Base-by-base conservation (phyloP, 2,329 filamentous ascomycete genomes). In the Harringtonia aguacate region DNA sequence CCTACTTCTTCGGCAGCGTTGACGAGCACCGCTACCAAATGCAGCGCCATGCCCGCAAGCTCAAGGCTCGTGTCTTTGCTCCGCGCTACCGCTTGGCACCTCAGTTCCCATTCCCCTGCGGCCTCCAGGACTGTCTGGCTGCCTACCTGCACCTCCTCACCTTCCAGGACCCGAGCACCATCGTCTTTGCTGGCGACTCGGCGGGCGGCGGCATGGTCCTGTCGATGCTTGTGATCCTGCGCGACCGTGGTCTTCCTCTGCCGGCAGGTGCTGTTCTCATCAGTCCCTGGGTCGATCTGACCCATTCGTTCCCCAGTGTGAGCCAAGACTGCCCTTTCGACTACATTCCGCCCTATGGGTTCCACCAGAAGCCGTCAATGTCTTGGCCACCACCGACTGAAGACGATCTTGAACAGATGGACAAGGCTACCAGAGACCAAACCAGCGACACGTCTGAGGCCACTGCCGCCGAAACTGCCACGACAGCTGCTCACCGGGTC, bases 1-100 rank as follows among this genome's bases (percentile, higher is more conserved):
- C 85, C 18, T 97, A 95, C 64, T 98, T 82, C 64, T 97, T 98
- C 59, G 90, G 92, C 14, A 94, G 87, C 54, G 82, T 95, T 31
- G 89, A 95, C 58, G 89, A 94, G 61, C 92, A 97, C 67, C 81
- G 92, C n/a, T 97, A 97, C 64, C 90, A 97, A 70, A 80, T 98
- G 72, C 92, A 98, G 63, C 76, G 90, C 39, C 89, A 97, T 71
- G 92, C 92, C 24, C 76, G 92, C 43, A 97, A 97, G 65, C 72
- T 98, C 48, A 88, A 92, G 62, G 90, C 88, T 17, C 75, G 88
- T 44, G 84, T 95, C 8, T 79, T 97, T 60, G 88, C 90, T 21
- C 84, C 90, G 6, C 72, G 79, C 48, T 98, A 97, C 61, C 79
- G 92, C 34, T 72, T 98, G 27, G 78, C 92, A 7, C 92, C 90